Base-by-base conservation (phyloP, 2,329 filamentous ascomycete species). In the Zymoseptoria ardabiliae region DNA sequence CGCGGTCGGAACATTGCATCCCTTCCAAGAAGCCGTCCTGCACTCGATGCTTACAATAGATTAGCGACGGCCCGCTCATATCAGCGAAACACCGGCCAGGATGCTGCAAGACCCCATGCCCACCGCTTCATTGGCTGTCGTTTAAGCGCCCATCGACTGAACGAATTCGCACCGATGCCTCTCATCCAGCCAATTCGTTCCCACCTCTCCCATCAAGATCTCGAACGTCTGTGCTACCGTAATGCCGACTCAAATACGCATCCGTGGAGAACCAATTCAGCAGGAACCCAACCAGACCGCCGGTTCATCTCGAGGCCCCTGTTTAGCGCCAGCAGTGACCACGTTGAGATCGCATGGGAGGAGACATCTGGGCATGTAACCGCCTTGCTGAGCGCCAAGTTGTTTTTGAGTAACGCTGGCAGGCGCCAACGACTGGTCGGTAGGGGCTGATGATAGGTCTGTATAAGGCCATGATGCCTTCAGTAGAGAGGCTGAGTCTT, bases 261-360 rank as follows among this genome's bases (percentile, higher is more conserved):
- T 53, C 49, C 56, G 59, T 62, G 59, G 58, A 63, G 61, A 58
- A 54, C 19, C 25, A 28, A 53, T 58, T 53, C 58, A 53, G 50
- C 57, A 53, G 60, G 48, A 56, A 58, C 50, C 63, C 64, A 66
- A 66, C 65, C 63, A 66, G 57, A 57, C 58, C 41, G 25, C 30
- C 35, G 56, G 35, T 19, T 51, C 52, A 54, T 54, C 41, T 62
- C 66, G 65, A 62, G 65, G 65, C 67, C 68, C 68, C 66, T 55
- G 50, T 50, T 61, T 69, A 70, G 66, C 69, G 69, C 69, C 69
- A 66, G 68, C 68, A 57, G 58, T 62, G 68, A 65, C 67, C 66
- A 69, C 57, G 64, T 56, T 57, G 56, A 54, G 61, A 53, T 60
- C 62, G 61, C 59, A 61, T 58, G 60, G 60, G 58, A 60, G 57